Evolutionary conservation across 2,329 filamentous ascomycete species (phyloP), one percentile per base, ranked within the genome.

Genomic region (Colletotrichum kahawae): DNA sequence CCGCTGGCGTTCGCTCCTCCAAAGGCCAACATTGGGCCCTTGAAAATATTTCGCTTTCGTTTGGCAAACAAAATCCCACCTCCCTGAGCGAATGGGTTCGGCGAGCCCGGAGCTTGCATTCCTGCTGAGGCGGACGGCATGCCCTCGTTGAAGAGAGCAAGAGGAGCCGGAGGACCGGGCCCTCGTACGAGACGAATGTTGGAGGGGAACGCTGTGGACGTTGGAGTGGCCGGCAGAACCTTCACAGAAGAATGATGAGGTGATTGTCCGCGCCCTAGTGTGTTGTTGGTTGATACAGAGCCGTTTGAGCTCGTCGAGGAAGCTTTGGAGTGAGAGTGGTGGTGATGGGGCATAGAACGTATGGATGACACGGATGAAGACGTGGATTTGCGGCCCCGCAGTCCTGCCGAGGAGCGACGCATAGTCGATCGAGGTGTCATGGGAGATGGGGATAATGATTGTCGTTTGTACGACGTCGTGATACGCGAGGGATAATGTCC

Each of bases 301-400:
- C 92, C 93, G 75, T 93, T 94, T 7, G 94, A 98, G 57, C 95
- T 98, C 1, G 95, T 97, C 0, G 95, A 98, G 0, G 95, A 98
- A 0, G 97, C 95, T 84, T 98, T 98, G 27, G 95, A 98, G 83
- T 98, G 96, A 2, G 93, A 93, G 82, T 97, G 94, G 68, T 93
- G 92, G 78, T 95, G 93, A 78, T 96, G 95, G 80, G 96, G 95
- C 81, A 98, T 95, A 59, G 94, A 97, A 74, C 97, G 93, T 72
- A 99, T 93, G 0, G 95, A 98, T 1, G 95, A 98, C 18, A 99
- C 93, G 0, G 96, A 98, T 0, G 95, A 98, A 0, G 95, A 98
- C 0, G 97, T 99, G 1, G 96, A 98, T 83, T 98, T 98, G 76
- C 97, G 92, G 48, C 97, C 96, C 33, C 96, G 92, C 59, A 98